Evolutionary conservation across 192 early-diverging fungal species (phyloP), one percentile per base, ranked within the genome.

Genomic region (Pilobolus umbonatus): DNA sequence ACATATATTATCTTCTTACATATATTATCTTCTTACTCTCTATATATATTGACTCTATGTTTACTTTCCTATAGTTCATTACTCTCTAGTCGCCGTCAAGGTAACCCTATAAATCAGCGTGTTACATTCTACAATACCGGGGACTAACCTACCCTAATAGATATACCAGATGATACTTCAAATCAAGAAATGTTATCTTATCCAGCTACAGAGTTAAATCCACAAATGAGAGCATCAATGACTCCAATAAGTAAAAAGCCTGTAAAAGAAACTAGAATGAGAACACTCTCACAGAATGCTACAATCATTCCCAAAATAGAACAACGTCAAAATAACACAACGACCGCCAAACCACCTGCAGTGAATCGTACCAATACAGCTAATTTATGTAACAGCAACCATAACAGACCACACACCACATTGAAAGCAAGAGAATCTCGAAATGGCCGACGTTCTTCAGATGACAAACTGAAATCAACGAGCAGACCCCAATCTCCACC

Each of bases 61-160:
- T 28, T 31, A 59, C 32, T 25, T 21, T 31, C 32, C 24, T 32
- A 22, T 21, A 59, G 48, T 24, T 61, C 46, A 39, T 51, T 61
- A 50, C 62, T 55, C 39, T 54, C 53, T 46, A 36, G 34, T 49
- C 53, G 39, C 11, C 49, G 38, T 31, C 62, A 55, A 46, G 57
- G 57, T 59, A 59, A 59, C n/a, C n/a, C n/a, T n/a, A n/a, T n/a
- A n/a, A n/a, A n/a, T n/a, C n/a, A n/a, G n/a, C n/a, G n/a, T n/a
- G n/a, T n/a, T n/a, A n/a, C n/a, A n/a, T n/a, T n/a, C n/a, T n/a
- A n/a, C n/a, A n/a, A n/a, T n/a, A n/a, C n/a, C n/a, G n/a, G n/a
- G n/a, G n/a, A n/a, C n/a, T n/a, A n/a, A n/a, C n/a, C n/a, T n/a
- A n/a, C n/a, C n/a, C n/a, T n/a, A n/a, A n/a, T n/a, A n/a, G n/a